Evolutionary conservation across 2,329 filamentous ascomycete species (phyloP), one percentile per base, ranked within the genome.

Genomic region (Colletotrichum destructivum): DNA sequence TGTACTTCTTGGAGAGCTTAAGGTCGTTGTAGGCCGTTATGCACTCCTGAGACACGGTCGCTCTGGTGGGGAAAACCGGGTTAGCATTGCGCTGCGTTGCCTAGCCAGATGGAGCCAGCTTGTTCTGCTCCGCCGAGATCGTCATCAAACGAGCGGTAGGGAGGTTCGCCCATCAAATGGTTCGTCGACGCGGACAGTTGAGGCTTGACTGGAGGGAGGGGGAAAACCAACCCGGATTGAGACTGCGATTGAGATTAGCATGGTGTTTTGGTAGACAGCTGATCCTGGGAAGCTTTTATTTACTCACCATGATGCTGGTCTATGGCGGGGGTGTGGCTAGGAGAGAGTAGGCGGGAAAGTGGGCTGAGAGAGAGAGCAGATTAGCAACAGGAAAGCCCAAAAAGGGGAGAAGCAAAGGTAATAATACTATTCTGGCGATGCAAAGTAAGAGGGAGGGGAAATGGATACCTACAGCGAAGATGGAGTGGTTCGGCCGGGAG

Each of bases 1-100:
- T 95, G 87, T 90, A 88, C 87, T 90, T 91, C 85, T 95, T 95
- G 84, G 85, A 88, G 77, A 95, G 91, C 90, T 96, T 96, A 76
- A 96, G 89, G 77, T 95, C 92, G 84, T 95, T 94, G 89, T 92
- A 96, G 72, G 86, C 83, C 76, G 82, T 82, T 81, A 90, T 89
- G 89, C 93, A 95, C 72, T 95, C 92, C 81, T 89, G 88, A 76
- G 88, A 85, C 79, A 95, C 91, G 81, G 88, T 88, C 77, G 93
- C 92, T 88, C 93, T 95, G 83, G 69, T 59, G 4, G n/a, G 55
- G 44, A 46, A 54, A 54, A 57, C 23, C 65, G 52, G 46, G 69
- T 72, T 72, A 72, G 66, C 47, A 35, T 69, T 38, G 69, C 65
- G 64, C 64, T 66, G 57, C 26, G 26, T 49, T 63, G 46, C 57